phyloP scores from a whole-genome alignment of 2,329 filamentous ascomycete genomes.

The Penicillium sp. region DNA sequence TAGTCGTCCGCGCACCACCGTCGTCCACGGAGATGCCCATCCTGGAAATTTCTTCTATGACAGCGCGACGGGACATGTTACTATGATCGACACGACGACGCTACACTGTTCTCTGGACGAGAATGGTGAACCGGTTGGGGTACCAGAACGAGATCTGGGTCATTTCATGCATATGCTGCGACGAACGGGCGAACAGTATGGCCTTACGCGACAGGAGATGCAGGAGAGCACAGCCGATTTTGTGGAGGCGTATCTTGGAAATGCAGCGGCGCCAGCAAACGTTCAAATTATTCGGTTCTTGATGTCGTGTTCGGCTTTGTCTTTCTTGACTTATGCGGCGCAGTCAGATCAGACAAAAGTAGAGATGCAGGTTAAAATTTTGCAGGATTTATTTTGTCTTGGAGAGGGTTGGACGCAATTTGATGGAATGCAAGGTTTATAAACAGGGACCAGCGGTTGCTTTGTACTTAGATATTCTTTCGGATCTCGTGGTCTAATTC shows the following conservation, averaged over 20 bases:
- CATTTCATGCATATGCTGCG: conserved; percentile 1
- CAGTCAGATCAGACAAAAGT: neutral
- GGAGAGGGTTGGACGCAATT: neutral
- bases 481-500: neutral
- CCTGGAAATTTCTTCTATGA: conserved; percentile 3
- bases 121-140: neutral
- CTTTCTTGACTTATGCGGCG: neutral
- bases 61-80: neutral
- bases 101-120: neutral
- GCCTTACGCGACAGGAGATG: neutral
- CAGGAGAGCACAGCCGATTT: neutral
- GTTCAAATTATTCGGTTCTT: neutral
- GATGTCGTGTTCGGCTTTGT: conserved; percentile 2
- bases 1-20: neutral
- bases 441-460: neutral
- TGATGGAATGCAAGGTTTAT: neutral
- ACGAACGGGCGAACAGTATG: neutral
- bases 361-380: neutral
- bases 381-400: neutral
- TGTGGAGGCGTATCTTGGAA: neutral
- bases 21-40: neutral
- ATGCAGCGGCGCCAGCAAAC: neutral
- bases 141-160: neutral
- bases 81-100: neutral
- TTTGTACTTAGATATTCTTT: neutral